phyloP scores from a whole-genome alignment of 768 basidiomycete genomes.

The Lactifluus subvellereus region DNA sequence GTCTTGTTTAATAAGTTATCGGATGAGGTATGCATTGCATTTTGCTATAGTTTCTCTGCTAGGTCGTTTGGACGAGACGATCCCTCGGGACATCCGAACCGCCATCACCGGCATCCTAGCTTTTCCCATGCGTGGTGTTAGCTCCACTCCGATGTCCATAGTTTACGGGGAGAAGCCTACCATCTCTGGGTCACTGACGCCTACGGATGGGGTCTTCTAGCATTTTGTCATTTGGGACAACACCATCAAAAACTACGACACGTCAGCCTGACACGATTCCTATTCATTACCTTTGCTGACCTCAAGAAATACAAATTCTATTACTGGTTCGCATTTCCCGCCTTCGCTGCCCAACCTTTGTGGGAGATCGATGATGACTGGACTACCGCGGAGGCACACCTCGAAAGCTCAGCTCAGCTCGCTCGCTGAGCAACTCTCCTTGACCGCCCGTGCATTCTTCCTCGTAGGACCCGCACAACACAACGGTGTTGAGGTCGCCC shows the following conservation, averaged over 20 bases:
- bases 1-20: slow-evolving; percentile 72
- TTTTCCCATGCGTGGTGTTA: background rate
- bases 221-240: slow-evolving; percentile 42
- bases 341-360: slow-evolving; percentile 80
- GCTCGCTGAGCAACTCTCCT: slow-evolving; percentile 40
- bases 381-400: slow-evolving; percentile 41
- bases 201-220: background rate
- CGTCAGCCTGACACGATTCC: slow-evolving; percentile 64
- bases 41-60: background rate
- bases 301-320: slow-evolving; percentile 97
- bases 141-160: background rate
- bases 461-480: slow-evolving; percentile 40
- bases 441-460: slow-evolving; percentile 50
- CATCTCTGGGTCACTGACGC: background rate
- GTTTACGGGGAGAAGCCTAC: background rate
- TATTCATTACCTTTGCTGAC: slow-evolving; percentile 92
- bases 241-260: slow-evolving; percentile 46
- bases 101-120: background rate
- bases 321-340: slow-evolving; percentile 98
- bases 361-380: slow-evolving; percentile 80
- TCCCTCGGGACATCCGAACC: background rate
- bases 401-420: slow-evolving; percentile 39
- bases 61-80: background rate
- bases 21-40: slow-evolving; percentile 47
- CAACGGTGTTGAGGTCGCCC: slow-evolving; percentile 39